Percentiles rank a stretch among this genome's conserved stretches.
These are phyloP conservation scores for Candida khao-thaluensis DNA, from an alignment of 805 yeast genomes.

Conservation along the genomic window DNA sequence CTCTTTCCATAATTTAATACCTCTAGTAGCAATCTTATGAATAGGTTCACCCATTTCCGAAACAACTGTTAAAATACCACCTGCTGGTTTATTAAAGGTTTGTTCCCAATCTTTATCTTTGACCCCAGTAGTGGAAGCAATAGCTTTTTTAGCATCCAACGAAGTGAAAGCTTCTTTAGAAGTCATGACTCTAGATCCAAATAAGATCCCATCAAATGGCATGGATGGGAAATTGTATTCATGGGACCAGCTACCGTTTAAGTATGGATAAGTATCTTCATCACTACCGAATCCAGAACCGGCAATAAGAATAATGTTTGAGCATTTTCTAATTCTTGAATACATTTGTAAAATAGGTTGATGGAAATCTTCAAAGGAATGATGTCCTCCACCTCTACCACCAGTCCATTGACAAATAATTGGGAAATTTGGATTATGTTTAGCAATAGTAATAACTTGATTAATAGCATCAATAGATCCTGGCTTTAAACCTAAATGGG, in stretches of 20 bases:
- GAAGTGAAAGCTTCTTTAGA: slow-evolving; percentile 96
- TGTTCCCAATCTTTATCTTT: slow-evolving; percentile 87
- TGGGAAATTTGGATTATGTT: slow-evolving; percentile 95
- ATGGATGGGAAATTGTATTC: slow-evolving; percentile 88
- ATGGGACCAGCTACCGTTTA: slow-evolving; percentile 96
- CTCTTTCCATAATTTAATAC: slow-evolving; percentile 96
- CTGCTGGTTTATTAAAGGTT: slow-evolving; percentile 92
- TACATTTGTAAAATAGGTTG: slow-evolving; percentile 96
- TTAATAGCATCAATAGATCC: slow-evolving; percentile 93
- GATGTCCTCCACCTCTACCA: slow-evolving; percentile 99
- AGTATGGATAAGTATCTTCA: slow-evolving; percentile 95
- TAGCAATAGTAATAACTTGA: slow-evolving; percentile 86
- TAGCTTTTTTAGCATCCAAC: slow-evolving; percentile 88
- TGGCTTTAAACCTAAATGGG: slow-evolving; percentile 95
- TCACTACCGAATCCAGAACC: slow-evolving; percentile 99
- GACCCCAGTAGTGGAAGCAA: slow-evolving; percentile 89
- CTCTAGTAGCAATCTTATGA: slow-evolving; percentile 97
- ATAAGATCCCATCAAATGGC: slow-evolving; percentile 98
- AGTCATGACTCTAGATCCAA: slow-evolving; percentile 96
- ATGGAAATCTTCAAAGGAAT: slow-evolving; percentile 98
- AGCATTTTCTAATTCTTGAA: slow-evolving; percentile 85
- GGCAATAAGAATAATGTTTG: slow-evolving; percentile 87
- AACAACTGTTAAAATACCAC: slow-evolving; percentile 93
- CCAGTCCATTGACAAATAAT: slow-evolving; percentile 99
- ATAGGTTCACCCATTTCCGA: slow-evolving; percentile 99